Evolutionary conservation across 2,329 filamentous ascomycete species (phyloP).

Genomic region (Fusarium sp.): DNA sequence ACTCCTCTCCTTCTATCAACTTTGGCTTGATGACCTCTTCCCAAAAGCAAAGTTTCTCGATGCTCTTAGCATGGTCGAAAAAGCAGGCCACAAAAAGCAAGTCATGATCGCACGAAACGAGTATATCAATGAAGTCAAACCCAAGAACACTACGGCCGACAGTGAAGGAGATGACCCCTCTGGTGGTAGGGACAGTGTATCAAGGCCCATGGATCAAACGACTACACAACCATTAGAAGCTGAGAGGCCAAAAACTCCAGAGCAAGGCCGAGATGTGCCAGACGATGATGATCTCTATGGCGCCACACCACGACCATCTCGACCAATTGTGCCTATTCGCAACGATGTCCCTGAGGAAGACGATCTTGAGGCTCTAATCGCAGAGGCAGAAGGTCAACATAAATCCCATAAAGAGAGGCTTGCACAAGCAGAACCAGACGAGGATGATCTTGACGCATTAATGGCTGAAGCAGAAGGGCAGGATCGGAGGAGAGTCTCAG

Average conservation of each 20-base stretch:
- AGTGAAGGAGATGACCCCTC: conserved; percentile 42
- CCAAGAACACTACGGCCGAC: conserved; percentile 55
- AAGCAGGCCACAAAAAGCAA: conserved; percentile 85
- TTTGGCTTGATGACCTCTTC: conserved; percentile 97
- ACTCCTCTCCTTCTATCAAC: conserved; percentile 89
- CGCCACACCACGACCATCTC: conserved; percentile 59
- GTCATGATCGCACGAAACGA: conserved; percentile 80
- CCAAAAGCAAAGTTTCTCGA: conserved; percentile 95
- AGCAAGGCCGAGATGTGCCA: conserved; percentile 44
- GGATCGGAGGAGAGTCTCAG: conserved; percentile 29
- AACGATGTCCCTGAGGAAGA: conserved; percentile 57
- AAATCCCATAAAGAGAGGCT: conserved; percentile 26
- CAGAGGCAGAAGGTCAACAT: conserved; percentile 56
- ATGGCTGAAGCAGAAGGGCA: conserved; percentile 61
- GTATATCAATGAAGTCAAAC: conserved; percentile 85
- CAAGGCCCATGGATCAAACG: conserved; percentile 10
- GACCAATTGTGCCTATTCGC: conserved; percentile 38
- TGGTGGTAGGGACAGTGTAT: conserved; percentile 45
- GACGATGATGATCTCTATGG: conserved; percentile 67
- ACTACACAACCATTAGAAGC: conserved; percentile 54
- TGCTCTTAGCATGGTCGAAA: conserved; percentile 90
- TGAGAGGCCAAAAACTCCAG: conserved; percentile 47
- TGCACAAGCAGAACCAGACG: conserved; percentile 48
- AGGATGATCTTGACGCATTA: conserved; percentile 64
- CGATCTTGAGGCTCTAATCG: conserved; percentile 67